phyloP scores from a whole-genome alignment of 2,329 filamentous ascomycete species.

The Pseudocercospora macadamiae region DNA sequence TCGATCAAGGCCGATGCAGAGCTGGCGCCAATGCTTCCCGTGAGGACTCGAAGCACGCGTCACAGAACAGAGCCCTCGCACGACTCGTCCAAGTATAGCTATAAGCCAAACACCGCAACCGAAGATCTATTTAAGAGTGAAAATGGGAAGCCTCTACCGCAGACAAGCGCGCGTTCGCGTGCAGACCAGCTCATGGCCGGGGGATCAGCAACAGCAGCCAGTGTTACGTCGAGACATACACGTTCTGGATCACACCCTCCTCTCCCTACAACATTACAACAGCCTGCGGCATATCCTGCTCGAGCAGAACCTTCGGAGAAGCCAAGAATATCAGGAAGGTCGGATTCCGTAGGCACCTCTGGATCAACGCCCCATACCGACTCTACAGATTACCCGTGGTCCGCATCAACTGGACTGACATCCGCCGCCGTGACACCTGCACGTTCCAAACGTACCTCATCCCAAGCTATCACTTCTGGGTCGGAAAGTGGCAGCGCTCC shows the following conservation, averaged over 20 bases:
- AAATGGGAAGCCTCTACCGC: slow-evolving; percentile 8
- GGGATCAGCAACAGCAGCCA: neutral
- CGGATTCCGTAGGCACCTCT: slow-evolving; percentile 34
- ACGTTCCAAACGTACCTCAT: slow-evolving; percentile 46
- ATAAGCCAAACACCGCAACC: slow-evolving; percentile 15
- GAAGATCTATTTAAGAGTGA: slow-evolving; percentile 31
- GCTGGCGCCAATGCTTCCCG: slow-evolving; percentile 4
- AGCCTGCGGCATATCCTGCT: slow-evolving; percentile 25
- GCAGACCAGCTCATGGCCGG: slow-evolving; percentile 35
- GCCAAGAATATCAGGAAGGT: slow-evolving; percentile 30
- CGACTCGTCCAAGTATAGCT: slow-evolving; percentile 24
- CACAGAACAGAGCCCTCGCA: slow-evolving; percentile 12
- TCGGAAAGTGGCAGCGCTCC: slow-evolving; percentile 34
- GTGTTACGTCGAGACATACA: slow-evolving; percentile 14
- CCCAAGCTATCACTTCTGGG: slow-evolving; percentile 34
- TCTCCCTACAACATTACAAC: slow-evolving; percentile 3
- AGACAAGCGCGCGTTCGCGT: slow-evolving; percentile 27
- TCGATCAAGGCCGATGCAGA: slow-evolving; percentile 31
- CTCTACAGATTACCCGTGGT: slow-evolving; percentile 44
- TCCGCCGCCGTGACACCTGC: slow-evolving; percentile 46
- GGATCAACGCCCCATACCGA: slow-evolving; percentile 48
- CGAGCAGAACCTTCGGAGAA: slow-evolving; percentile 37
- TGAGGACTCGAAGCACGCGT: slow-evolving; percentile 19
- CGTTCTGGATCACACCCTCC: slow-evolving; percentile 29
- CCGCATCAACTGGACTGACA: slow-evolving; percentile 46